A percentile compares a stretch with the other conserved stretches of the same genome.
Evolutionary conservation across 164 flowering plant genomes (phyloP).

Genomic region (Hamamelis virginiana): DNA sequence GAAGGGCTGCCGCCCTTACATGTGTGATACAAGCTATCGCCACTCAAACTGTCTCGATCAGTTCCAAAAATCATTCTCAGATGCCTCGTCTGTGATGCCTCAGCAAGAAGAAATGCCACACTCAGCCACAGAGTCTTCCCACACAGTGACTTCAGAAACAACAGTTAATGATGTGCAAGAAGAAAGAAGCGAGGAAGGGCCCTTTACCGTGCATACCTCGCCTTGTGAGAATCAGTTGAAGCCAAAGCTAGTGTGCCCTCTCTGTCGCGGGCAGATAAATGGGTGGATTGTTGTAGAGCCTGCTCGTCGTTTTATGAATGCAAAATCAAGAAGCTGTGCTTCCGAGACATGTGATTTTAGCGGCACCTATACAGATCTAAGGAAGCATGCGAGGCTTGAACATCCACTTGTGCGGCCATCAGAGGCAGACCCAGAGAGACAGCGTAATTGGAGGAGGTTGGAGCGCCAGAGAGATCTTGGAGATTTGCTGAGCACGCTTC

Average conservation of each 20-base stretch:
- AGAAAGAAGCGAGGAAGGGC: slow-evolving; percentile 27
- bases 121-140: slow-evolving; percentile 4
- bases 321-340: slow-evolving; percentile 73
- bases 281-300: slow-evolving; percentile 71
- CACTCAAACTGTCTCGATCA: slow-evolving; percentile 94
- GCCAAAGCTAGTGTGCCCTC: slow-evolving; percentile 66
- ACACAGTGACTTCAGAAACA: slow-evolving; percentile 17
- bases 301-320: slow-evolving; percentile 83
- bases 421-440: slow-evolving; percentile 72
- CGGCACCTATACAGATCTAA: slow-evolving; percentile 74
- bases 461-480: slow-evolving; percentile 87
- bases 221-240: slow-evolving; percentile 32
- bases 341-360: slow-evolving; percentile 67
- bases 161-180: slow-evolving; percentile 19
- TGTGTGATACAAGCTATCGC: slow-evolving; percentile 92
- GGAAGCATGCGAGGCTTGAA: slow-evolving; percentile 80
- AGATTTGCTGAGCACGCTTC: slow-evolving; percentile 82
- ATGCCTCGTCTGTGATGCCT: slow-evolving; percentile 23
- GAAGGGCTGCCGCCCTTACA: slow-evolving; percentile 89
- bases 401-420: slow-evolving; percentile 81
- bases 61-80: slow-evolving; percentile 56
- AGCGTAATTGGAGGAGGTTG: slow-evolving; percentile 74
- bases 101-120: slow-evolving; percentile 27
- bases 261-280: slow-evolving; percentile 71
- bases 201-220: background rate